phyloP scores from a whole-genome alignment of 768 basidiomycete species.

The Sarcodon sp. region DNA sequence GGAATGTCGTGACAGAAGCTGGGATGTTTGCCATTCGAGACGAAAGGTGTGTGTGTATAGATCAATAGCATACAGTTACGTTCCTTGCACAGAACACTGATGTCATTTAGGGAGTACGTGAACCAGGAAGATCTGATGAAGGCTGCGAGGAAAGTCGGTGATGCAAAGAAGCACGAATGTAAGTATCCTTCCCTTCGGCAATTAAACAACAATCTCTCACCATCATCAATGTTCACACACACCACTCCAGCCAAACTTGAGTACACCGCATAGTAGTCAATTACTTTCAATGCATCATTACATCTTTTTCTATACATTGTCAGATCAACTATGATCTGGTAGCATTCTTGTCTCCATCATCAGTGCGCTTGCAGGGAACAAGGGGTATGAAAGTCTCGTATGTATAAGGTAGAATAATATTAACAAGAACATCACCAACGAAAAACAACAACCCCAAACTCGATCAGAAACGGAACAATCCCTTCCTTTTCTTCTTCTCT shows the following conservation, averaged over 20 bases:
- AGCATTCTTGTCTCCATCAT: too few species aligned
- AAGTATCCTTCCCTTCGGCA: constrained; percentile 17
- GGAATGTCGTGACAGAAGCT: constrained; percentile 90
- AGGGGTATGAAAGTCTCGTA: not conserved
- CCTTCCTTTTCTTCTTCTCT: constrained; percentile 63
- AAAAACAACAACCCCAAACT: not conserved
- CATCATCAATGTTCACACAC: constrained; percentile 1
- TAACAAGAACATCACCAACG: not conserved
- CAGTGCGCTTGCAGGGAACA: not conserved
- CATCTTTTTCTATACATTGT: not conserved
- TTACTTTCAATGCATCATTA: not conserved
- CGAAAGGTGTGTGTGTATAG: constrained; percentile 48
- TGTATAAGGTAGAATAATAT: not conserved
- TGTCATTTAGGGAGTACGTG: constrained; percentile 56
- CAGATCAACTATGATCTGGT: too few species aligned
- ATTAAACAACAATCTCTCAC: too few species aligned
- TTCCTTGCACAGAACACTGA: not conserved
- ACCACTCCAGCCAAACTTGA: constrained; percentile 25
- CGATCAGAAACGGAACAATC: constrained; percentile 49
- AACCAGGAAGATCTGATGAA: constrained; percentile 94
- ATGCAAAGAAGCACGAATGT: constrained; percentile 98
- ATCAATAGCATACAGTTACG: not conserved
- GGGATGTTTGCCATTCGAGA: constrained; percentile 99
- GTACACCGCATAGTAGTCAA: constrained; percentile 22
- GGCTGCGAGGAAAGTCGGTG: constrained; percentile 88